Evolutionary conservation across 805 yeast species (phyloP), one percentile per base, ranked within the genome.

Genomic region (Tetrapisispora pingtungensis): DNA sequence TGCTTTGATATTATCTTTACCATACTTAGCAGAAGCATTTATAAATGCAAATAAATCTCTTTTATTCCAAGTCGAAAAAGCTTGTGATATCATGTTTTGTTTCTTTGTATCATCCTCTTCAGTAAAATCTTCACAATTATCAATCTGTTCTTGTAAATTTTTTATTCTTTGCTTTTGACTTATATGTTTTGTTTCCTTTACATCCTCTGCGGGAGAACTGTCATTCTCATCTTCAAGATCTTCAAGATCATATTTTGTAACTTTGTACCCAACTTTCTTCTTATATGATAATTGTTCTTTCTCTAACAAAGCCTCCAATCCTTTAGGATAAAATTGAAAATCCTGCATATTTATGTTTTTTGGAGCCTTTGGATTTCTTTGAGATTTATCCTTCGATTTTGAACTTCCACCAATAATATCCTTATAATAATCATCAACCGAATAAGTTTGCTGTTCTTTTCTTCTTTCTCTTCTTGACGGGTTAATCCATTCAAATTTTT

Each of bases 381-480:
- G 67, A 36, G 70, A 58, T 44, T 71, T 68, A 7, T 51, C 47
- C 24, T 50, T 46, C 2, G 52, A 42, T 51, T 62, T 59, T 15
- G 57, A 53, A 10, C 51, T 46, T 17, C 57, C 57, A 15, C 57
- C 57, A 51, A 83, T 64, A 30, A 81, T 81, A 56, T 82, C 89
- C 52, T 79, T 81, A 52, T 82, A 82, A 57, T 82, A 82, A 36
- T 79, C 82, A 61, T 84, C 93, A 39, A 83, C 75, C 0, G 85
- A 79, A 53, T 84, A 84, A 1, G 83, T 79, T 52, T 82, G 87
- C 49, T 84, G 89, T 50, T 82, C 84, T 50, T 89, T 67, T 56
- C 84, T 85, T 62, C 93, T 71, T 48, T 62, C 68, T 46, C 68
- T 56, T 35, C 62, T 50, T 0, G 84, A 68, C 0, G 90, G 93